Base-by-base conservation (phyloP, 768 basidiomycete genomes). In the Candolleomyces aberdarensis region DNA sequence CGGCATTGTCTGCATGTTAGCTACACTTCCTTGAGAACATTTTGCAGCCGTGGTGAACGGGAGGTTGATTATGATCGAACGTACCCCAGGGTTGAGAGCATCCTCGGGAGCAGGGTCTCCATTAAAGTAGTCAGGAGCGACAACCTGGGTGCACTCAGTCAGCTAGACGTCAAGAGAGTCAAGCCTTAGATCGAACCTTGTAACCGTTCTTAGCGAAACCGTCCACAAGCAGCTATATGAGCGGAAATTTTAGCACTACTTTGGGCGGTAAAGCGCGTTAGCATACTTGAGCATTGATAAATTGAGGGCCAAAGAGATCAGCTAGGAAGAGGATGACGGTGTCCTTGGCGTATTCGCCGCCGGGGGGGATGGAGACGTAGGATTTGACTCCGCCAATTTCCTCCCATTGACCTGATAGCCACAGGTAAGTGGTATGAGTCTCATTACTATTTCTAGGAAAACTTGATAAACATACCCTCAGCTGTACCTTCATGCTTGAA, bases 241-340 rank as follows among this genome's bases (percentile, higher is more conserved):
- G n/a, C 26, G 32, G 10, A 8, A 31, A 44, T 46, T 15, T n/a
- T 31, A 40, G 32, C 9, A 41, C 19, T 26, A 13, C 4, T 49
- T 17, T 2, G 50, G 39, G 22, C 22, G 41, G 40, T 5, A 43
- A 26, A 29, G 44, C 10, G 44, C 61, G 43, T 62, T 26, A 26
- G 32, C 32, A n/a, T 46, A 83, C 84, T 70, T 76, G 68, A 43
- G 70, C 56, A 65, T 87, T 86, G 68, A 69, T 46, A 10, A 85
- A 70, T 26, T 79, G 72, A 26, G 78, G 66, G 8, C 85, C 86
- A 60, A 83, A 85, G 50, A 78, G 72, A 63, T 85, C 87, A 3
- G 82, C 59, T 22, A 87, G 68, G 74, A 76, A 83, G 29, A 88
- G 76, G 52, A 88, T 57, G 29, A 78, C 83, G 68, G 85, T 87